These are phyloP conservation scores for Udeniomyces megalosporus DNA, from an alignment of 768 basidiomycete genomes.

Conservation along the genomic window DNA sequence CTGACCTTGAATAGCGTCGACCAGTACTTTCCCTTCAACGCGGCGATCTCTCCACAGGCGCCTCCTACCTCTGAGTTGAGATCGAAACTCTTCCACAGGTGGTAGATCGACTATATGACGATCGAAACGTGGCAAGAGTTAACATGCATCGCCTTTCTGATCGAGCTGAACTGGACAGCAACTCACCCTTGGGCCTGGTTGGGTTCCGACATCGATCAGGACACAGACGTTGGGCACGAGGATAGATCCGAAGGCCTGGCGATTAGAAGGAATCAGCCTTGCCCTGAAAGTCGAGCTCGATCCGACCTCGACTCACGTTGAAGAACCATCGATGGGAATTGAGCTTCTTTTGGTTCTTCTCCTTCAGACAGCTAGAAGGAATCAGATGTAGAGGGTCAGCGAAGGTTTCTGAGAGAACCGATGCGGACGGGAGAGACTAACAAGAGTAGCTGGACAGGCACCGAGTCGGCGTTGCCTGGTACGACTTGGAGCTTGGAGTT, in stretches of 20 bases:
- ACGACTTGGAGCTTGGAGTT: conserved; percentile 13
- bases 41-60: conserved; percentile 17
- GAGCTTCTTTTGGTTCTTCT: conserved; percentile 17
- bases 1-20: conserved; percentile 1
- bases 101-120: conserved; percentile 8
- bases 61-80: conserved; percentile 16
- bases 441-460: conserved; percentile 16
- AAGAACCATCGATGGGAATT: conserved; percentile 18
- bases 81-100: conserved; percentile 17
- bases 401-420: neutral
- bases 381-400: neutral
- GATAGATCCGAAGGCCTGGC: conserved; percentile 6
- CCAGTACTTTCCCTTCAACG: conserved; percentile 15
- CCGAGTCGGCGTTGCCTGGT: conserved; percentile 11
- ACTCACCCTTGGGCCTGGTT: conserved; percentile 12
- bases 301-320: conserved; percentile 11
- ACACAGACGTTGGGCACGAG: conserved; percentile 16
- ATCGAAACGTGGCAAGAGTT: neutral
- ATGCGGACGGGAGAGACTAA: neutral
- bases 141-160: neutral
- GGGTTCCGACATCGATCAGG: conserved; percentile 16
- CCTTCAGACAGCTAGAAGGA: conserved; percentile 8
- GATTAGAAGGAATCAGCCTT: neutral
- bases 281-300: neutral
- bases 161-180: neutral